Evolutionary conservation across 345 rosid species (phyloP).

Genomic region (Arabis alpina): DNA sequence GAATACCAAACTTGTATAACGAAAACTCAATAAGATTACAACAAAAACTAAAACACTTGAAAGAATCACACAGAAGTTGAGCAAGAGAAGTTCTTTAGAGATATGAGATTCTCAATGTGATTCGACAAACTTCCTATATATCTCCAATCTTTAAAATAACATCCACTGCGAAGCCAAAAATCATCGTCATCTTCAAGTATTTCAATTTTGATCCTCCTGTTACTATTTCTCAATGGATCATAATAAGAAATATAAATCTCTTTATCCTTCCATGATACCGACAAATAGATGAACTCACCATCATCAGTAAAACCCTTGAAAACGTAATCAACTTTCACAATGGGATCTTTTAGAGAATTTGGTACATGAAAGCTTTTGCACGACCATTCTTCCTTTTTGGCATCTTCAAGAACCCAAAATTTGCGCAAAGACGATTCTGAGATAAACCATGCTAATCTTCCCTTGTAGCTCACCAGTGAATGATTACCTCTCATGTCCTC

Average conservation of each 20-base stretch:
- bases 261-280: constrained; percentile 16
- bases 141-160: not conserved
- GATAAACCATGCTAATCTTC: constrained; percentile 13
- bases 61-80: constrained; percentile 10
- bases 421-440: not conserved
- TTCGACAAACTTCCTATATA: not conserved
- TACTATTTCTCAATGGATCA: constrained; percentile 12
- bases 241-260: not conserved
- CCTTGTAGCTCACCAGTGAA: constrained; percentile 14
- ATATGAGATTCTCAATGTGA: constrained; percentile 23
- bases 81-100: not conserved
- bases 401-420: constrained; percentile 33
- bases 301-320: constrained; percentile 3
- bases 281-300: constrained; percentile 15
- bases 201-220: not conserved
- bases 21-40: not conserved
- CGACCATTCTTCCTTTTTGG: not conserved
- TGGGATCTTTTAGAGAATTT: not conserved
- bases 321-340: not conserved
- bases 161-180: constrained; percentile 12
- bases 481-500: not conserved
- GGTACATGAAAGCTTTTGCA: constrained; percentile 19
- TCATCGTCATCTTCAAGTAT: constrained; percentile 2
- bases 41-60: not conserved
- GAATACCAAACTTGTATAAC: not conserved